Evolutionary conservation across 306 rosid genomes (phyloP), one percentile per base, ranked within the genome.

Genomic region (Cicer bijugum): DNA sequence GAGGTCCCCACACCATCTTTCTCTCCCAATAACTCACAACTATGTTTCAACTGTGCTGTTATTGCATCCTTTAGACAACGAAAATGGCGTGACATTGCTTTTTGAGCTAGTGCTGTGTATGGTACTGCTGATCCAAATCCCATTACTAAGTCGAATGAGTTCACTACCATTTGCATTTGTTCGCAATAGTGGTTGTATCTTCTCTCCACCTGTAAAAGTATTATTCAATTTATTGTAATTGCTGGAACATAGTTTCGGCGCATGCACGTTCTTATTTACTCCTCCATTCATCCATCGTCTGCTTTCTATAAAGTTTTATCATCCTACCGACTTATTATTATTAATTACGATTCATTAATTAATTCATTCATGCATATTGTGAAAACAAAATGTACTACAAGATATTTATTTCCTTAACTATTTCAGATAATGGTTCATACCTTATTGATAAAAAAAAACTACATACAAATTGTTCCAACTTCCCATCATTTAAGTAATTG

Each of bases 131-230:
- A 89, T 0, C 99, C 99, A 5, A 77, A 88, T 8, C 99, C 99
- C 97, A 95, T 90, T 43, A 92, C 96, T 62, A 92, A 44, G 75
- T 95, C 99, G 28, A 91, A 92, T 9, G 97, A 91, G 79, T 88
- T 95, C 80, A 90, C 96, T 48, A 95, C 97, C 97, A 90, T 92
- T 28, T 90, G 97, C 99, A 95, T 95, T 74, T 95, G 99, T 52
- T 91, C 99, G 33, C 97, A 85, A 80, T 95, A 95, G 58, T 90
- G 84, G 81, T 86, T 92, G 87, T 92, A 95, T 83, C 97, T 86
- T 5, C 97, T 69, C 8, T 95, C 99, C 72, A 95, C 99, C 99
- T 95, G 87, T 46, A 68, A 46, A 11, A 46, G 6, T 28, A 3
- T 23, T 28, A 3, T 23, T 23, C 28, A 23, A 23, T 64, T 8